Evolutionary conservation across 306 rosid species (phyloP), one percentile per base, ranked within the genome.

Genomic region (Acacia melanoxylon): DNA sequence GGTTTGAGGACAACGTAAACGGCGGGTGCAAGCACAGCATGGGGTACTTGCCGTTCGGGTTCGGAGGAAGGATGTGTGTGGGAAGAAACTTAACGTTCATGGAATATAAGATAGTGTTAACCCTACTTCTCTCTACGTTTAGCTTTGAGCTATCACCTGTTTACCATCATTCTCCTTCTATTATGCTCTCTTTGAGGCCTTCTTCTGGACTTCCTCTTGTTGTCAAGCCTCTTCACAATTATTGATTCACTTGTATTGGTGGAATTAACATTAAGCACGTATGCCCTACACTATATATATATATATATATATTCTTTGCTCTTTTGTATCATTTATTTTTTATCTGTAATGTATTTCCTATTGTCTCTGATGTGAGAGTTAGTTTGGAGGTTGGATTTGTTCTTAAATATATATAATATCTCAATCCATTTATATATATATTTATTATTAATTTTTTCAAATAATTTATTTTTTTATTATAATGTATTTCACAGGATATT

Each of bases 11-110:
- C n/a, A 89, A 87, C 83, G 74, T 81, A 2, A 77, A 84, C 25
- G 99, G 99, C 1, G 96, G 98, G 0, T 95, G 99, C 89, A 87
- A 80, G 31, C 93, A 93, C 88, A 93, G 89, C 85, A 93, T 95
- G 98, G 98, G 99, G 24, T 91, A 80, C 72, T 74, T 95, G 85
- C 97, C 98, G 0, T 95, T 95, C 62, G 99, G 99, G 9, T 95
- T 95, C 78, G 99, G 99, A 84, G 99, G 98, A 33, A 89, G 99
- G 31, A 91, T 93, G 97, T 95, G 99, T 78, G 89, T 95, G 27
- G 99, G 99, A 1, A 88, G 95, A 54, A 95, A 93, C 90, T 81
- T 95, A 81, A 87, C 91, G 14, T 83, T 90, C 22, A 86, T 92
- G 97, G 99, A 95, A 88, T 91, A 93, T n/a, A 95, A 92, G 89